These are phyloP conservation scores for Chlamydomonas schloesseri DNA, from an alignment of 139 green algal genomes.

Conservation along the genomic window DNA sequence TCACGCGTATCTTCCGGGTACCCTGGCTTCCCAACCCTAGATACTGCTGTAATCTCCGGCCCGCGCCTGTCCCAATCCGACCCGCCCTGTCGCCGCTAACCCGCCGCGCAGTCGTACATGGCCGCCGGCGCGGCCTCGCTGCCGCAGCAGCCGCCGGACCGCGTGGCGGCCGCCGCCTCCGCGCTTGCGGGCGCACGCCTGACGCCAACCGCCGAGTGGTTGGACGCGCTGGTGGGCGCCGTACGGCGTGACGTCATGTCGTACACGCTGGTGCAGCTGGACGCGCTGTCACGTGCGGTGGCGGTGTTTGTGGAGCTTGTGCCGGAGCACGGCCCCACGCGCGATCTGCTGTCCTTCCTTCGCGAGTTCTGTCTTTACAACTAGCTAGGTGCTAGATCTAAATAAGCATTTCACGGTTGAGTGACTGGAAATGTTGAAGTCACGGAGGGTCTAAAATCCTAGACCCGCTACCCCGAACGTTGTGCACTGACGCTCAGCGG, in stretches of 20 bases:
- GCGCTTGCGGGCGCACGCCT: slow-evolving; percentile 15
- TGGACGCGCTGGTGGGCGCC: slow-evolving; percentile 2
- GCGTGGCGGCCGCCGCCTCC: neutral
- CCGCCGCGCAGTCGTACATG: slow-evolving; percentile 16
- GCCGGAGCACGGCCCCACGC: slow-evolving; percentile 4
- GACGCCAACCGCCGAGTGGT: neutral
- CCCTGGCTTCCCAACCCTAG: no score
- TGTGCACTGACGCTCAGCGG: no score
- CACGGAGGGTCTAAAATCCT: no score
- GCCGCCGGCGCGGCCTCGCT: neutral
- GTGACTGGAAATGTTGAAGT: no score
- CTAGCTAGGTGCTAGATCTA: no score
- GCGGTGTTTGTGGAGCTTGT: slow-evolving; percentile 24
- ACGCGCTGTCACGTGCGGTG: slow-evolving; percentile 12
- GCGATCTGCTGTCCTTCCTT: slow-evolving; percentile 27
- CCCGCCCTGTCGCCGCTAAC: neutral
- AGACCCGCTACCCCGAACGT: no score
- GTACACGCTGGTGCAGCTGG: slow-evolving; percentile 41
- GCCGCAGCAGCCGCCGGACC: neutral
- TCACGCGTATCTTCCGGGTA: no score
- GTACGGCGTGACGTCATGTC: slow-evolving; percentile 28
- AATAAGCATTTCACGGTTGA: no score
- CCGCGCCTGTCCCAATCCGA: neutral
- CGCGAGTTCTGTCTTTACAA: slow-evolving; percentile 39
- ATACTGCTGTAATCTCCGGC: no score